Evolutionary conservation across 2,329 filamentous ascomycete species (phyloP), one percentile per base, ranked within the genome.

Genomic region (Fusarium odoratissimum): DNA sequence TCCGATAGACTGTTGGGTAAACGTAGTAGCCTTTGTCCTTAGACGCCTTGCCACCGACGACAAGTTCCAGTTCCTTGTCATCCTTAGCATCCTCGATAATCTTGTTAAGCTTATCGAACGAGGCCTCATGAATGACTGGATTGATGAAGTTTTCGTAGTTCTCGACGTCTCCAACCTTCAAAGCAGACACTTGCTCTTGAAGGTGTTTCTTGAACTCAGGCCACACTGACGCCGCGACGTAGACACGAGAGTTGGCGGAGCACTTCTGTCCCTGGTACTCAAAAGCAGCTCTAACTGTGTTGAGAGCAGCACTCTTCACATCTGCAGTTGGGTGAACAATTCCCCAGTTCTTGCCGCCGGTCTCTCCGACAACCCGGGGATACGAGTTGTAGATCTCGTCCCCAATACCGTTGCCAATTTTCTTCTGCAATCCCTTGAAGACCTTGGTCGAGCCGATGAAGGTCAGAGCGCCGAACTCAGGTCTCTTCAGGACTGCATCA

Each of bases 311-410:
- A 8, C 62, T 74, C 59, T 74, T 72, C 25, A 74, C 23, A 8
- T 74, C 62, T 16, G 72, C 68, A 0, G 68, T 64, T 11, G 71
- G 41, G 14, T 88, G 86, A 41, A 88, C 69, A 23, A 88, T 76
- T 44, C 86, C 84, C 80, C 87, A 87, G 78, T 88, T 88, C 83
- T 88, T 88, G 56, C 86, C 86, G 2, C 84, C 83, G 1, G 86
- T 88, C 80, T 88, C 86, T 60, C 85, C 86, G 5, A 87, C 83
- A 35, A 87, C 79, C 4, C 85, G 79, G 2, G 86, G 86, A 75
- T 78, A 83, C 0, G 72, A 74, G 45, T 82, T 78, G 40, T 74
- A 75, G 14, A 71, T 56, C 23, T 77, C 75, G 59, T 82, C 83
- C 6, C 73, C 79, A 23, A 78, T 77, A 6, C 74, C 74, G 5